phyloP scores from a whole-genome alignment of 495 filamentous ascomycete genomes.

The Neurospora cerealis region DNA sequence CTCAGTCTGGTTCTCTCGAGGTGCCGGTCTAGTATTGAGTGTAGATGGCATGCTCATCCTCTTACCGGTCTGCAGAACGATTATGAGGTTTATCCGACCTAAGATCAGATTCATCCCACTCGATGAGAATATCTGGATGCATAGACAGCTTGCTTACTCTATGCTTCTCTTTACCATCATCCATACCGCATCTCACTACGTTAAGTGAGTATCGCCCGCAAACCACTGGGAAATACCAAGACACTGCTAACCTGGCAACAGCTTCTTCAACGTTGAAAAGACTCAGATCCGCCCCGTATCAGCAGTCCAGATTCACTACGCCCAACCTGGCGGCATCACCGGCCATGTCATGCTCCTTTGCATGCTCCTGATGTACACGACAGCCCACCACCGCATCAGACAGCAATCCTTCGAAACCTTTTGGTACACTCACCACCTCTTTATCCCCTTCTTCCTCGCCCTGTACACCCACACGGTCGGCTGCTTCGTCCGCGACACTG shows the following conservation, averaged over 20 bases:
- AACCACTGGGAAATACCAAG: background rate
- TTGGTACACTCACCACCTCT: constrained; percentile 98
- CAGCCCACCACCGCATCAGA: constrained; percentile 83
- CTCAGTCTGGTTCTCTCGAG: constrained; percentile 94
- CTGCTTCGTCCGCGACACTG: constrained; percentile 84
- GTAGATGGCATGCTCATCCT: constrained; percentile 83
- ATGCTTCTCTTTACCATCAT: constrained; percentile 73
- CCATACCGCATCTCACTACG: constrained; percentile 77
- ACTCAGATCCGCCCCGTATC: constrained; percentile 68
- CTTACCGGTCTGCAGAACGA: constrained; percentile 87
- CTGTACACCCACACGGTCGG: constrained; percentile 94
- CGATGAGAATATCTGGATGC: constrained; percentile 94
- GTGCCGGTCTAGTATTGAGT: constrained; percentile 72
- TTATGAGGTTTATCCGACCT: constrained; percentile 73
- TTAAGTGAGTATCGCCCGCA: constrained; percentile 60
- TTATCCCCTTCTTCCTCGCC: constrained; percentile 87
- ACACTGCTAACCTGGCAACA: constrained; percentile 28
- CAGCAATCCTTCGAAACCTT: constrained; percentile 98
- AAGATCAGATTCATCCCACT: constrained; percentile 83
- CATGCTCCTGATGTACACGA: constrained; percentile 98
- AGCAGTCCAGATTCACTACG: constrained; percentile 90
- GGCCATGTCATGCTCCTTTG: constrained; percentile 97
- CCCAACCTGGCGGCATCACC: constrained; percentile 80
- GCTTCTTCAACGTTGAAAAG: constrained; percentile 93
- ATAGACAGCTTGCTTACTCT: constrained; percentile 87